A percentile compares a stretch with the other conserved stretches of the same genome.
phyloP scores from a whole-genome alignment of 108 stramenopile species.

The Stephanodiscus minutulus region DNA sequence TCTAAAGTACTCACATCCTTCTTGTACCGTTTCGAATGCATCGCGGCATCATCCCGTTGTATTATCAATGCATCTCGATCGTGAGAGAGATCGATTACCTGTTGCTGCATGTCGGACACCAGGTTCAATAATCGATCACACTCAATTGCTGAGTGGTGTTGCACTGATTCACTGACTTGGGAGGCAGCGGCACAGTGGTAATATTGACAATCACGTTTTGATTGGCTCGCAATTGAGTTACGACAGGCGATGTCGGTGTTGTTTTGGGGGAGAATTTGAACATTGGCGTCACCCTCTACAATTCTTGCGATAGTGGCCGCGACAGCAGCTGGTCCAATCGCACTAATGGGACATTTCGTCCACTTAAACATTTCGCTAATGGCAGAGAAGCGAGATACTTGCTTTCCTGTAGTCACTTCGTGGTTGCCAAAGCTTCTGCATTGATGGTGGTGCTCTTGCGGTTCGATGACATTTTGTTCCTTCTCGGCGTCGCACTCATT shows the following conservation, averaged over 20 bases:
- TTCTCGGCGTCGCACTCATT: too few relatives aligned
- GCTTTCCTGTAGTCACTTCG: background rate
- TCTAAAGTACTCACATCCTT: background rate
- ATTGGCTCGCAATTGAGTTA: too few relatives aligned
- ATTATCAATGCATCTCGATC: background rate
- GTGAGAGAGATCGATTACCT: too few relatives aligned
- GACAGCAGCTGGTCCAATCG: background rate
- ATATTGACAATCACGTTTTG: too few relatives aligned
- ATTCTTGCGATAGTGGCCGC: too few relatives aligned
- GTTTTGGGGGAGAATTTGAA: background rate
- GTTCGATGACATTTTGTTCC: background rate
- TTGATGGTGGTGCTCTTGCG: background rate
- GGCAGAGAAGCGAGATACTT: background rate
- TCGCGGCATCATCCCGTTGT: background rate
- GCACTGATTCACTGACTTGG: background rate
- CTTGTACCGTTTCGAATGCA: background rate
- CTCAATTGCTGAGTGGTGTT: background rate
- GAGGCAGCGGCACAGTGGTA: too few relatives aligned
- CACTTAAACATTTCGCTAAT: background rate
- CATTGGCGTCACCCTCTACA: too few relatives aligned
- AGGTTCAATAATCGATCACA: background rate
- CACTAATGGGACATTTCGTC: background rate
- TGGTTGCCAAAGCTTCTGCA: background rate
- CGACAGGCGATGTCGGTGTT: background rate
- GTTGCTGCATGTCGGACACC: too few relatives aligned